Conservation (phyloP, 208 protist genomes). For the Crithidia fasciculata region DNA sequence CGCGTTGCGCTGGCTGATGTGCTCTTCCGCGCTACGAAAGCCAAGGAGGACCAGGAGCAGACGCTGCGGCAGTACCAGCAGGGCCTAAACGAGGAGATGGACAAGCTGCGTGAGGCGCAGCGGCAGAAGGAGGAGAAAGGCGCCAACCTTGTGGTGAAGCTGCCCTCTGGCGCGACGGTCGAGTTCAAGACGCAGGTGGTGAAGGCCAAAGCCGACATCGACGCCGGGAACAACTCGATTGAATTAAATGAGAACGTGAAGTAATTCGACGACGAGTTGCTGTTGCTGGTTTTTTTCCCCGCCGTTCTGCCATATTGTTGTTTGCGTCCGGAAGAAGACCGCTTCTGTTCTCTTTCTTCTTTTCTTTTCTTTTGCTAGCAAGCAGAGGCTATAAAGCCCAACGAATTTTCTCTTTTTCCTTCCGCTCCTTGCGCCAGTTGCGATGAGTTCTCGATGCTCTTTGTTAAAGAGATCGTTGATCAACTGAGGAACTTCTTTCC, state of each 20-base stretch:
- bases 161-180: conserved; percentile 12
- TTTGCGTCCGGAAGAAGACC: too few relatives aligned
- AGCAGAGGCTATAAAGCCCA: too few relatives aligned
- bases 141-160: conserved; percentile 16
- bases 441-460: background rate
- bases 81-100: conserved; percentile 22
- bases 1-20: conserved; percentile 15
- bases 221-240: conserved; percentile 6
- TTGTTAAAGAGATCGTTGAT: background rate
- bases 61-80: conserved; percentile 22
- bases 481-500: background rate
- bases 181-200: conserved; percentile 18
- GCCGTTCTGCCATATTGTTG: too few relatives aligned
- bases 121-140: conserved; percentile 16
- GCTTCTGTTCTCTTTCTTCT: too few relatives aligned
- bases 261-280: background rate
- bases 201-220: conserved; percentile 1
- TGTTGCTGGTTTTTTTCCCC: too few relatives aligned
- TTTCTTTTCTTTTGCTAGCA: too few relatives aligned
- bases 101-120: conserved; percentile 18
- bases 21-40: conserved; percentile 8
- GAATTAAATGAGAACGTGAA: conserved; percentile 5
- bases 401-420: conserved; percentile 8
- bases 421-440: background rate
- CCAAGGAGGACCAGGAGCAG: conserved; percentile 20